Base-by-base conservation (phyloP, 139 green algal genomes). In the Gonium pectorale region DNA sequence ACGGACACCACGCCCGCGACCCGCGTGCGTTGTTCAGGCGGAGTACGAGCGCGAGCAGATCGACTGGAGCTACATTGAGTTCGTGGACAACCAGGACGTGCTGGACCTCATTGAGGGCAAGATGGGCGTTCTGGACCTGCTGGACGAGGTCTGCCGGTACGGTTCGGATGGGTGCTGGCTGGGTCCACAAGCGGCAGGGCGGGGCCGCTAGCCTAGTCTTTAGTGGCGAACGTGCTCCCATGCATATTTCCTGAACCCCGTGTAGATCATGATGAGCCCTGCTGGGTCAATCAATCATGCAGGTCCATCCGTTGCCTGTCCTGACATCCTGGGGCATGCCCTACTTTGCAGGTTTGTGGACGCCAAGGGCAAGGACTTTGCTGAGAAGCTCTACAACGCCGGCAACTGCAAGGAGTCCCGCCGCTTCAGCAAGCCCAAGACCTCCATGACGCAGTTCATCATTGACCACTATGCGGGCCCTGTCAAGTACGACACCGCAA, bases 31-130 rank as follows among this genome's bases (percentile, higher is more conserved):
- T 13, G 62, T 64, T 26, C 91, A 95, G 92, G 95, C 97, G 27
- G 97, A 99, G 92, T 99, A 99, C 85, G 95, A 98, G 93, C 91
- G 89, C 9, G 97, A 99, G 92, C 88, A 91, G 63, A 99, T 99
- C 84, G 94, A 99, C 90, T 99, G 98, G 98, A 95, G 90, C 66
- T 99, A 99, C 90, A 99, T 99, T 86, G 89, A 98, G 82, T 99
- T 99, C 90, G 95, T 98, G 64, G 97, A 99, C 93, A 99, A 99
- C 91, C 93, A 96, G 91, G 97, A 99, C 77, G 95, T 99, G 87
- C 91, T 99, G 72, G 97, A 99, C 82, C 90, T 99, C 52, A 98
- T 99, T 46, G 95, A 98, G 92, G 90, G 88, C 85, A 94, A 91
- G 86, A 66, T 95, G 67, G 97, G 97, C 69, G 93, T 99, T 38